Evolutionary conservation across 2,329 filamentous ascomycete genomes (phyloP), one percentile per base, ranked within the genome.

Genomic region (Didymella sp.): DNA sequence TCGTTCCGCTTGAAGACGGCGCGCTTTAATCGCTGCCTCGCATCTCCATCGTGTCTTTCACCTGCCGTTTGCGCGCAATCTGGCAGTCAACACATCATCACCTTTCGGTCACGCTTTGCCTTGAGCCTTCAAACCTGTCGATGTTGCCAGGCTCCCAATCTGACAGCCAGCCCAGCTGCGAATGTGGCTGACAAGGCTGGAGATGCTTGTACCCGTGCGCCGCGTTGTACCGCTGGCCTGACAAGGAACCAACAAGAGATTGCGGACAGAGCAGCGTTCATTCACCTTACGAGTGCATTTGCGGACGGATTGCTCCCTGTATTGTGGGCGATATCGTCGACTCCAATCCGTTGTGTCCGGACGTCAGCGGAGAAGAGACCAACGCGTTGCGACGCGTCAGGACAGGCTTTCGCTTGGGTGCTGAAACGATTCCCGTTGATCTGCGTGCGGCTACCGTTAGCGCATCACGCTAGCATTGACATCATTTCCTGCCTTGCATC

Each of bases 381-480:
- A 64, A 58, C 57, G 61, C 60, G 53, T 60, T 59, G 58, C 51
- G 61, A 57, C 62, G 67, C 65, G 62, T 69, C 49, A 56, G 24
- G 51, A 57, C 58, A 63, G 49, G 44, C 51, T 66, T 61, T 69
- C 68, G 70, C 68, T 71, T 67, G 64, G 64, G 47, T 42, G 37
- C 47, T 57, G 54, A 44, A 57, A 57, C 61, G 50, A 67, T 66
- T 62, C 59, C 66, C 63, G 64, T 65, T 71, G 71, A 73, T 73
- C 71, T 66, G 65, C 71, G 64, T 71, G 67, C 67, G 69, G 70
- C 69, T 72, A 67, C 60, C 52, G 56, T 68, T 71, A 72, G 69
- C 61, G 59, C 62, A 54, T 47, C 56, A 30, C 41, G 37, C 50
- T 54, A 59, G 45, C 47, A 25, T 40, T 42, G 45, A 56, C 51